Evolutionary conservation across 768 basidiomycete species (phyloP).

Genomic region (Xanthoconium purpureum): DNA sequence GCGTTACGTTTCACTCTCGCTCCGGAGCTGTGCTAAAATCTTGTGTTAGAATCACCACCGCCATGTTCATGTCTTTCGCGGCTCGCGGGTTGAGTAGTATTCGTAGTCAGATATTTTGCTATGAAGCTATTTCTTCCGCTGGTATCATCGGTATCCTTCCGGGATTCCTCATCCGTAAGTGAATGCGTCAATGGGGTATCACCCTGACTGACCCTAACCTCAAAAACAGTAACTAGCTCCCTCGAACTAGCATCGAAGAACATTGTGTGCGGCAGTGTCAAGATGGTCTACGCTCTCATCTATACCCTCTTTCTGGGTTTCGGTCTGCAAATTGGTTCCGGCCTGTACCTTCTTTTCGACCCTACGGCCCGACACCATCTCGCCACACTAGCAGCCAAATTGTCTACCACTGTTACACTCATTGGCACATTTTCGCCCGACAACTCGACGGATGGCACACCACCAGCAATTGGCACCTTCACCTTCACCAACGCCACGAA

Average conservation of each 20-base stretch:
- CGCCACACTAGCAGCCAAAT: constrained; percentile 48
- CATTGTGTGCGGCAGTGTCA: constrained; percentile 79
- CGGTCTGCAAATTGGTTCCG: constrained; percentile 80
- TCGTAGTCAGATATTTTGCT: constrained; percentile 77
- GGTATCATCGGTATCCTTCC: constrained; percentile 87
- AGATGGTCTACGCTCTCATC: constrained; percentile 87
- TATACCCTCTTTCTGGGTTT: constrained; percentile 85
- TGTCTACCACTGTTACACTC: constrained; percentile 49
- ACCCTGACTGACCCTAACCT: constrained; percentile 1
- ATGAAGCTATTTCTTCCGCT: constrained; percentile 85
- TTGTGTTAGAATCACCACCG: constrained; percentile 68
- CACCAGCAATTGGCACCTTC: constrained; percentile 60
- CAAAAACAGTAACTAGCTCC: constrained; percentile 65
- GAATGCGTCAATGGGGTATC: neutral
- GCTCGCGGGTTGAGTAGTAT: constrained; percentile 84
- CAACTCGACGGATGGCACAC: constrained; percentile 38
- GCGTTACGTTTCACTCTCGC: constrained; percentile 8
- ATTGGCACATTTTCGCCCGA: constrained; percentile 70
- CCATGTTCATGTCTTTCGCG: constrained; percentile 75
- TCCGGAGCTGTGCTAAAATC: constrained; percentile 6
- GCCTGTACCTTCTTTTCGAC: constrained; percentile 74
- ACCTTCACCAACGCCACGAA: constrained; percentile 57
- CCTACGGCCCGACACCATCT: constrained; percentile 50
- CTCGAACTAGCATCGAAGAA: constrained; percentile 84
- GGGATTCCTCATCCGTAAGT: constrained; percentile 78